Evolutionary conservation across 2,329 filamentous ascomycete genomes (phyloP), one percentile per base, ranked within the genome.

Genomic region (Epicoccum nigrum): DNA sequence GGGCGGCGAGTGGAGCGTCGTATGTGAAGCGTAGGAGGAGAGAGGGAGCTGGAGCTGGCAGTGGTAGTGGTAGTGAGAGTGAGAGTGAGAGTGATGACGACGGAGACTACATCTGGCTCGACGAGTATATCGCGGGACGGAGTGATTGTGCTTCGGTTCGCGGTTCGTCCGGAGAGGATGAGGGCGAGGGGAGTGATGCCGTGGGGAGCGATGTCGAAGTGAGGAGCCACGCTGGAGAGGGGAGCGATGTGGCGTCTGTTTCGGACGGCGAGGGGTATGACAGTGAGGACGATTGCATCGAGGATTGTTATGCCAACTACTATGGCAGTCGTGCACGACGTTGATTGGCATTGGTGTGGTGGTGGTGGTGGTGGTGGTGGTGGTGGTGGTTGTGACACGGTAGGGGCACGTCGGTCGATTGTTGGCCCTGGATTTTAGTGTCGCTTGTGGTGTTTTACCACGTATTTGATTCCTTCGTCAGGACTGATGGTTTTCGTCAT

Each of bases 31-130:
- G 23, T 25, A 25, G 23, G 23, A 25, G 9, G 23, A 17, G 16
- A 15, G n/a, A 39, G n/a, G n/a, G n/a, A n/a, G n/a, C n/a, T n/a
- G n/a, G n/a, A n/a, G n/a, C n/a, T n/a, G n/a, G n/a, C n/a, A n/a
- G n/a, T n/a, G n/a, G n/a, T n/a, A n/a, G n/a, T n/a, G n/a, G n/a
- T n/a, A n/a, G n/a, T n/a, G n/a, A 27, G 20, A 3, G 15, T 16
- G 20, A 27, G 16, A 42, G 43, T 34, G 38, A 20, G 2, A 51
- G 48, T 11, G 48, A 51, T 5, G 20, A 17, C 13, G 49, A 52
- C 12, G 43, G 32, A 16, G 49, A 42, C 6, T 52, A 52, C 15
- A 52, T 52, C 33, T 46, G 38, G 11, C 49, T 46, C 2, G 49
- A 52, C 7, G 49, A 42, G 3, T 43, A 52, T 7, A 52, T 52